Evolutionary conservation across 2,329 filamentous ascomycete species (phyloP).

Genomic region (Cercospora nicotianae): DNA sequence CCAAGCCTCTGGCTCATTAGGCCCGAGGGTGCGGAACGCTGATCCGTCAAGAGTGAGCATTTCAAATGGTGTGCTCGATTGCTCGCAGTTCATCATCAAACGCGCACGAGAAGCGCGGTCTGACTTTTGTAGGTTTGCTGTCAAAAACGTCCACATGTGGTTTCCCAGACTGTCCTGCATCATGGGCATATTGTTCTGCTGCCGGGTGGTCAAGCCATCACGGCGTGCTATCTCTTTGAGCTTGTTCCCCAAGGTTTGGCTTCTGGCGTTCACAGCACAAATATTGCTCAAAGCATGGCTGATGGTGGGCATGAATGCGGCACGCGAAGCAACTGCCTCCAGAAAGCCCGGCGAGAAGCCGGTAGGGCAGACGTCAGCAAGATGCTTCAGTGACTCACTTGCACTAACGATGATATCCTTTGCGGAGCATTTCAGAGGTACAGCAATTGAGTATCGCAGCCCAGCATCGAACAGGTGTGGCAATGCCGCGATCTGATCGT

Average conservation of each 20-base stretch:
- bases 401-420: constrained; percentile 37
- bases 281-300: constrained; percentile 35
- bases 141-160: background rate
- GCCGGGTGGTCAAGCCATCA: too few species aligned
- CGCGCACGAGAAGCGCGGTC: background rate
- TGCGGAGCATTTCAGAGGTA: constrained; percentile 28
- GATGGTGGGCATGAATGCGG: constrained; percentile 43
- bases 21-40: background rate
- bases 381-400: constrained; percentile 37
- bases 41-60: background rate
- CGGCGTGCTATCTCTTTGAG: constrained; percentile 20
- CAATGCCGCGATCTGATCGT: background rate
- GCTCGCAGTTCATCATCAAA: background rate
- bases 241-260: constrained; percentile 15
- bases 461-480: constrained; percentile 17
- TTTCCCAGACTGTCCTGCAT: background rate
- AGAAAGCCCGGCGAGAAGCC: constrained; percentile 45
- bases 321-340: constrained; percentile 33
- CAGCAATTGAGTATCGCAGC: constrained; percentile 40
- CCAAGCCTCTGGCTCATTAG: background rate
- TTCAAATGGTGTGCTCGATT: background rate
- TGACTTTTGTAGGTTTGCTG: background rate
- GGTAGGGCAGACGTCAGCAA: constrained; percentile 43
- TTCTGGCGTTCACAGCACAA: constrained; percentile 14
- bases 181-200: background rate